Base-by-base conservation (phyloP, 2,329 filamentous ascomycete genomes). In the Dendrostoma leiphaemia region DNA sequence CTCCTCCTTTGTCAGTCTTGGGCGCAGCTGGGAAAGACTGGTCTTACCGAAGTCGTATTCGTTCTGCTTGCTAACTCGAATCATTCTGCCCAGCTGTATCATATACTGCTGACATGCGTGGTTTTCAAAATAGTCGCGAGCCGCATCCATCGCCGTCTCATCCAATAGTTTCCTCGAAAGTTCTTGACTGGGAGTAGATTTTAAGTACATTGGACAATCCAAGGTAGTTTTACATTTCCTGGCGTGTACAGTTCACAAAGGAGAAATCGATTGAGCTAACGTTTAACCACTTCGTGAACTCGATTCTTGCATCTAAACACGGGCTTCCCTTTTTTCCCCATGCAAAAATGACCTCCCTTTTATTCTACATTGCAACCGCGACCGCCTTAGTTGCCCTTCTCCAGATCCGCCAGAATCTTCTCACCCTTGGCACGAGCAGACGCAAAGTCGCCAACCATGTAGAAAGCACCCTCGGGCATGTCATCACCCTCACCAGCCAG, bases 331-430 rank as follows among this genome's bases (percentile, higher is more conserved):
- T 49, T 62, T 63, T 58, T 64, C 63, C n/a, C 63, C 62, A 59
- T 59, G 61, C 65, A 59, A 63, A 49, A 34, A 49, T 48, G 35
- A 45, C 41, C 50, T 64, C 61, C 56, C 48, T 65, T 64, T 63
- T 64, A 68, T 65, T 51, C 53, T 64, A 59, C 60, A 66, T 60
- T 59, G 56, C 59, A 50, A 63, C 59, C 62, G 65, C 35, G 17
- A 61, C 59, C 63, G 60, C 67, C 75, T 77, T 67, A 69, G 59
- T 60, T 58, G 65, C 64, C 76, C 70, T 78, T 76, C 75, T 94
- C 90, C 68, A 97, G 83, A 69, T 97, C 94, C 68, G 94, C 92
- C 74, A 99, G 81, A 83, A 99, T 97, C 91, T 97, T 96, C 87
- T 97, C 92, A 82, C 93, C 94, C 91, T 99, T 99, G 71, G 83